Evolutionary conservation across 495 filamentous ascomycete genomes (phyloP).

Genomic region (Talaromyces wortmannii): DNA sequence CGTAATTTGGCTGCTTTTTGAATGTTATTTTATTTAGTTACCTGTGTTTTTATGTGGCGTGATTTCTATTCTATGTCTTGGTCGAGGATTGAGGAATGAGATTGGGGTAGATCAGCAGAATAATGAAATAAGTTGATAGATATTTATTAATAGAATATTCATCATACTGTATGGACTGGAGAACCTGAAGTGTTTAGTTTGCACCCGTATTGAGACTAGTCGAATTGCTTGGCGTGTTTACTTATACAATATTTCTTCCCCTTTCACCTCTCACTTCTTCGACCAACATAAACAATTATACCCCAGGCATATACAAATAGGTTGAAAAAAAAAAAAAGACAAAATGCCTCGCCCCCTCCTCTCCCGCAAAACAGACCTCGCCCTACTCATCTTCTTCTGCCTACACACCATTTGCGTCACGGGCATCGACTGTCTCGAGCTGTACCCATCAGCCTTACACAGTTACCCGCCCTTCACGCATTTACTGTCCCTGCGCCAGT

Average conservation of each 20-base stretch:
- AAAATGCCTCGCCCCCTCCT: neutral
- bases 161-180: too few species aligned
- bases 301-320: neutral
- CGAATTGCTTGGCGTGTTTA: too few species aligned
- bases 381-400: constrained; percentile 2
- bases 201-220: too few species aligned
- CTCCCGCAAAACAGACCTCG: constrained; percentile 1
- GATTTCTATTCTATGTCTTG: too few species aligned
- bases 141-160: too few species aligned
- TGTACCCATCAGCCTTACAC: neutral
- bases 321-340: neutral
- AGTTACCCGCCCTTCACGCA: neutral
- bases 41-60: neutral
- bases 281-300: too few species aligned
- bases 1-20: neutral
- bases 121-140: too few species aligned
- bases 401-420: neutral
- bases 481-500: constrained; percentile 33
- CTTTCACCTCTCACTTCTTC: too few species aligned
- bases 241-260: too few species aligned
- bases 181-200: too few species aligned
- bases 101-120: too few species aligned
- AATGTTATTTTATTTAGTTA: neutral
- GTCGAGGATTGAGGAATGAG: too few species aligned
- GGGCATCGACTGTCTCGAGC: neutral